These are phyloP conservation scores for Fusarium verticillioides DNA, from an alignment of 2,329 filamentous ascomycete species.

Conservation along the genomic window DNA sequence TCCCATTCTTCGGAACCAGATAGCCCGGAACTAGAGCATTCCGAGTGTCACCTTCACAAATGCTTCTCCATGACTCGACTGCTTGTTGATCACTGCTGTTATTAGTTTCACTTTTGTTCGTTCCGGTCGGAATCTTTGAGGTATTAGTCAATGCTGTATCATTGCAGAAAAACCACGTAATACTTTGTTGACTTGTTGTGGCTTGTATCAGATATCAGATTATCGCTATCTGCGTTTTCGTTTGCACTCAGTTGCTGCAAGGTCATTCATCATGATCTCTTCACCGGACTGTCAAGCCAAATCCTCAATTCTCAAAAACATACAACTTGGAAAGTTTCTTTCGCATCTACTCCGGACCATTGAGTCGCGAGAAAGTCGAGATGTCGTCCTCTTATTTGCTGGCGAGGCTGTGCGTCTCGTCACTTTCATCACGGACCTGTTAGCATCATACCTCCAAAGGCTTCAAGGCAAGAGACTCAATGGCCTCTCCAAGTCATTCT, in stretches of 20 bases:
- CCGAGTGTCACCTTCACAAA: background rate
- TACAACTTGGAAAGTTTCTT: background rate
- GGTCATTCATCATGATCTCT: background rate
- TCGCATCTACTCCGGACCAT: background rate
- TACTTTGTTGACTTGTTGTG: background rate
- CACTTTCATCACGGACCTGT: background rate
- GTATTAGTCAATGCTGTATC: background rate
- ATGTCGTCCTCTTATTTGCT: background rate
- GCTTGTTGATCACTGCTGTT: background rate
- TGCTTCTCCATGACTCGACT: background rate
- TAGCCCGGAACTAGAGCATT: background rate
- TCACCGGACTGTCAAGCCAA: background rate
- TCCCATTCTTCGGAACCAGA: background rate
- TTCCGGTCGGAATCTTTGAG: background rate
- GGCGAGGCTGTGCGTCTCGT: background rate
- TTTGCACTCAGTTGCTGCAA: accelerated
- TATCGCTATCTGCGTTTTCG: background rate
- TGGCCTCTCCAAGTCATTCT: background rate
- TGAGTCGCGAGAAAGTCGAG: background rate
- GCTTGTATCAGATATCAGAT: background rate
- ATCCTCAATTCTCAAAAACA: background rate
- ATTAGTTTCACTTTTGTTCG: background rate
- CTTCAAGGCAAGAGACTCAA: background rate
- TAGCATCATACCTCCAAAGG: background rate
- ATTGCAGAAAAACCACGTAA: background rate